phyloP scores from a whole-genome alignment of 2,329 filamentous ascomycete genomes.

The Thermomyces lanuginosus region DNA sequence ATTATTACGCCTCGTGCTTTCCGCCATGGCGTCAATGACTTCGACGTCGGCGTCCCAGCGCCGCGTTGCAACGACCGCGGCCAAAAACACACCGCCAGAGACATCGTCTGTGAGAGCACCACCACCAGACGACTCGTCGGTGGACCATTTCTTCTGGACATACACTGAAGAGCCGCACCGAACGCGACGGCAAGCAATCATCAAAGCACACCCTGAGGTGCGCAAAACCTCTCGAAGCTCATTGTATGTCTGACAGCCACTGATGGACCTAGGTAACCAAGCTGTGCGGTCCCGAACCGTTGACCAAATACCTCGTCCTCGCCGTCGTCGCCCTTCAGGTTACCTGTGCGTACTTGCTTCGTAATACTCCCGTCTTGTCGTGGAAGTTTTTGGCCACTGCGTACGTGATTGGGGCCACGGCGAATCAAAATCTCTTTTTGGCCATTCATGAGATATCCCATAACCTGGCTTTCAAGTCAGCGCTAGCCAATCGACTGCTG shows the following conservation, averaged over 20 bases:
- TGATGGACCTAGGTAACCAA: constrained; percentile 61
- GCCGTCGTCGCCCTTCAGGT: constrained; percentile 73
- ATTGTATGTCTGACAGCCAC: constrained; percentile 1
- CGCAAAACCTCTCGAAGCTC: constrained; percentile 7
- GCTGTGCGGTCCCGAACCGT: constrained; percentile 85
- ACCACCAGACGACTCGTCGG: constrained; percentile 17
- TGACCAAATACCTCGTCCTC: constrained; percentile 85
- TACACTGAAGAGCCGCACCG: constrained; percentile 97
- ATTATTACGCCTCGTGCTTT: constrained; percentile 4
- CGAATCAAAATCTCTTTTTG: constrained; percentile 96
- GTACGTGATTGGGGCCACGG: constrained; percentile 82
- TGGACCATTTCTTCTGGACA: constrained; percentile 82
- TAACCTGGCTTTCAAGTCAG: constrained; percentile 79
- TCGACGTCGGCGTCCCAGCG: constrained; percentile 18
- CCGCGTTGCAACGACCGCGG: constrained; percentile 14
- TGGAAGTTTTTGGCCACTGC: constrained; percentile 72
- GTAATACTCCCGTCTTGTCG: constrained; percentile 62
- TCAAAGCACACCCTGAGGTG: constrained; percentile 95
- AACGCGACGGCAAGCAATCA: constrained; percentile 78
- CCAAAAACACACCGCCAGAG: constrained; percentile 8
- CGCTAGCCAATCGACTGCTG: constrained; percentile 64
- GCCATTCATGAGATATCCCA: constrained; percentile 98
- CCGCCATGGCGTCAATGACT: constrained; percentile 15
- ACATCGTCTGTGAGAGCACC: constrained; percentile 12
- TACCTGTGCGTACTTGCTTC: constrained; percentile 57